Conservation (phyloP, 345 rosid species). For the Acer negundo region DNA sequence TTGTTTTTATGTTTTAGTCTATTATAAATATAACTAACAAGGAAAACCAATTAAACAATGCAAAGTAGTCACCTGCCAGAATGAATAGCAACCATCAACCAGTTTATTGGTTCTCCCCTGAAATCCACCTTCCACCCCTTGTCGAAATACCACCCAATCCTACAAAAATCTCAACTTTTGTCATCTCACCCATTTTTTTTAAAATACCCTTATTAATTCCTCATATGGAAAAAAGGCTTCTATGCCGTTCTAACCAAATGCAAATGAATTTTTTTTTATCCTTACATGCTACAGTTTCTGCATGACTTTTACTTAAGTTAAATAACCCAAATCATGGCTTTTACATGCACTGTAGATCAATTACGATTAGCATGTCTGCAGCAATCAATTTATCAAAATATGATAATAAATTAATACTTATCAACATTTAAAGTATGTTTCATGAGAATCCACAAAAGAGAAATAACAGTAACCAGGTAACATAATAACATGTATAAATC, state of each 20-base stretch:
- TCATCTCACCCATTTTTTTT: too few species aligned
- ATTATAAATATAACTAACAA: constrained; percentile 1
- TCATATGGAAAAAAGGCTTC: too few species aligned
- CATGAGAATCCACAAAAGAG: constrained; percentile 3
- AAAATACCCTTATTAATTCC: too few species aligned
- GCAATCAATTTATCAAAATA: too few species aligned
- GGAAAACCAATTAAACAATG: constrained; percentile 12
- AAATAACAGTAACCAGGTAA: constrained; percentile 12
- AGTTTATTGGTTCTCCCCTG: constrained; percentile 98
- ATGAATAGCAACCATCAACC: constrained; percentile 97
- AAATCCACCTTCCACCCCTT: constrained; percentile 95
- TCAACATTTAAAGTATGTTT: not conserved
- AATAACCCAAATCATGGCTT: too few species aligned
- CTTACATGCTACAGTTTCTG: too few species aligned
- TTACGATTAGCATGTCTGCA: too few species aligned
- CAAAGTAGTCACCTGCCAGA: constrained; percentile 84
- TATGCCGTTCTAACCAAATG: too few species aligned
- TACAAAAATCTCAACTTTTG: constrained; percentile 21
- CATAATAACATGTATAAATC: constrained; percentile 9
- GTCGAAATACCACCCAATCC: constrained; percentile 90
- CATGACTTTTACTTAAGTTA: too few species aligned
- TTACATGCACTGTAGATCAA: too few species aligned
- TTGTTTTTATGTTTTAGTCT: constrained; percentile 5
- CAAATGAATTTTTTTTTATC: too few species aligned
- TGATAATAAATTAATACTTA: too few species aligned